Evolutionary conservation across 2,329 filamentous ascomycete genomes (phyloP).

Genomic region (Clonostachys byssicola): DNA sequence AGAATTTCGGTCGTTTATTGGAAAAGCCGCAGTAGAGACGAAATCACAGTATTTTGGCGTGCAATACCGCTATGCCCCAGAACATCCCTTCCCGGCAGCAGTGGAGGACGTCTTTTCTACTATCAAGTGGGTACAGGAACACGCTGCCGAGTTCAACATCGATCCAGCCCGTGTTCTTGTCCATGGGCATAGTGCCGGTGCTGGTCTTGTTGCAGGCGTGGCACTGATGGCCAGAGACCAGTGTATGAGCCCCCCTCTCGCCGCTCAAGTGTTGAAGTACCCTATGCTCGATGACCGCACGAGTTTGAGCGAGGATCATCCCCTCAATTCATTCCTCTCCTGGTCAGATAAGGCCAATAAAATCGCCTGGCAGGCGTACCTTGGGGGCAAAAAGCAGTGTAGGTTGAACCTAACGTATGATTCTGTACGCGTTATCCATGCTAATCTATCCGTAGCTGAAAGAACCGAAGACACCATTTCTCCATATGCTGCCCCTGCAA

Average conservation of each 20-base stretch:
- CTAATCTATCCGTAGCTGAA: no score
- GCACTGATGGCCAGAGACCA: conserved; percentile 32
- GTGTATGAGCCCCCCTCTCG: conserved; percentile 12
- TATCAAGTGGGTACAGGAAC: conserved; percentile 16
- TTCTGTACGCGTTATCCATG: no score
- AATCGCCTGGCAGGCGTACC: no score
- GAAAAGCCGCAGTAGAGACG: background rate
- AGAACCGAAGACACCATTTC: no score
- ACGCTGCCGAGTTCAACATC: conserved; percentile 14
- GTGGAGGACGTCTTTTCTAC: conserved; percentile 21
- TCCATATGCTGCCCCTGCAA: no score
- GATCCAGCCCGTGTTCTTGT: conserved; percentile 9
- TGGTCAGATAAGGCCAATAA: no score
- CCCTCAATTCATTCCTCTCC: no score
- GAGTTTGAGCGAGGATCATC: no score
- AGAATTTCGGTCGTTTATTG: no score
- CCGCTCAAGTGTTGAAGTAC: conserved; percentile 21
- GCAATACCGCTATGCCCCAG: conserved; percentile 37
- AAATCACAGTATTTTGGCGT: conserved; percentile 9
- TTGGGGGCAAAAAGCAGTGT: no score
- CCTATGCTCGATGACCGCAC: conserved; percentile 25
- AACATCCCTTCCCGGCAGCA: conserved; percentile 26
- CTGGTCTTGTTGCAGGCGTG: conserved; percentile 9
- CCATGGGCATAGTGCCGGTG: conserved; percentile 13
- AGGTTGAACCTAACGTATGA: no score